A percentile compares a stretch with the other conserved stretches of the same genome.
Conservation (phyloP, 768 basidiomycete genomes). For the Tylopilus felleus region DNA sequence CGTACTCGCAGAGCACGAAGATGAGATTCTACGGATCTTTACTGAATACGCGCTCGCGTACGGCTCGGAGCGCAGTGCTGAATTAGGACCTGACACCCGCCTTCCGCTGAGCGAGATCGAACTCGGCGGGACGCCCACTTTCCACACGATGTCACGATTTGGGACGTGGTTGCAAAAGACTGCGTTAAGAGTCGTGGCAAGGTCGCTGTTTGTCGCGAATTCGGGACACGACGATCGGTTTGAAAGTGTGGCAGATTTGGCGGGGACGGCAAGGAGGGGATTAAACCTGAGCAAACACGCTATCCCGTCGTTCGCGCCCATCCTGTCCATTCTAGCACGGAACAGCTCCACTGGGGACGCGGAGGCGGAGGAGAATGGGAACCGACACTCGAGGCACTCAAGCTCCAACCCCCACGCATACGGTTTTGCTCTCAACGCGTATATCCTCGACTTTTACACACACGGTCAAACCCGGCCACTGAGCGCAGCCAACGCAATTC, state of each 20-base stretch:
- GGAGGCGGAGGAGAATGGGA: not conserved
- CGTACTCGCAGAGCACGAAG: constrained; percentile 45
- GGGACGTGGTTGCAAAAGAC: constrained; percentile 36
- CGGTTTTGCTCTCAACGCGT: constrained; percentile 51
- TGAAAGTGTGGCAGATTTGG: constrained; percentile 47
- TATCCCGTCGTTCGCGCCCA: constrained; percentile 51
- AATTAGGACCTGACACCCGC: constrained; percentile 40
- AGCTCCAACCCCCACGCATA: not conserved
- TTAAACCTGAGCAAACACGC: constrained; percentile 56
- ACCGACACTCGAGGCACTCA: not conserved
- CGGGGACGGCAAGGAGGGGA: constrained; percentile 47
- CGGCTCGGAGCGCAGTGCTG: constrained; percentile 34
- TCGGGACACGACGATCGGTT: constrained; percentile 65
- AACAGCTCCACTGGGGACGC: not conserved
- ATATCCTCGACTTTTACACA: constrained; percentile 63
- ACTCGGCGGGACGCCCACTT: constrained; percentile 16
- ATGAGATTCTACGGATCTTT: constrained; percentile 52
- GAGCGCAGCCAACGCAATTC: constrained; percentile 51
- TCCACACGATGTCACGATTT: constrained; percentile 27
- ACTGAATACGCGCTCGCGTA: constrained; percentile 52
- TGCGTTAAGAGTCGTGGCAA: constrained; percentile 38
- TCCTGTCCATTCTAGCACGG: constrained; percentile 27
- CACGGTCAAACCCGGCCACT: constrained; percentile 58
- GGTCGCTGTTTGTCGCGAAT: constrained; percentile 64
- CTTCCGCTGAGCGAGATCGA: constrained; percentile 47